Conservation (phyloP, 768 basidiomycete species). For the Postia placenta region DNA sequence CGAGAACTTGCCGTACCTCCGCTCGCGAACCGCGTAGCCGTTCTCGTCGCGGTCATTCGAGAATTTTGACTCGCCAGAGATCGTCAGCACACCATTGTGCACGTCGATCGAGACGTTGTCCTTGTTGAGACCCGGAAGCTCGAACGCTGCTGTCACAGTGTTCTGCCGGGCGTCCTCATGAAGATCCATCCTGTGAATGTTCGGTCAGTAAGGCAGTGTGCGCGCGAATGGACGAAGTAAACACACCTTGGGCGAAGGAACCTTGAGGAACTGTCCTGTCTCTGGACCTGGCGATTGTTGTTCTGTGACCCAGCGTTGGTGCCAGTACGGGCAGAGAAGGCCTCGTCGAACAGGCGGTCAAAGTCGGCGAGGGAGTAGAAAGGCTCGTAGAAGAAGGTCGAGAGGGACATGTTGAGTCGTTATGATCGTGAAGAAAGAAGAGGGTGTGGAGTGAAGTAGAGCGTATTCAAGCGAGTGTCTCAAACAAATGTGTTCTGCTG, state of each 20-base stretch:
- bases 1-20: constrained; percentile 22
- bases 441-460: not conserved
- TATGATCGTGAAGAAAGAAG: constrained; percentile 8
- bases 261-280: constrained; percentile 5
- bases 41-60: constrained; percentile 28
- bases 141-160: constrained; percentile 46
- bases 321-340: constrained; percentile 24
- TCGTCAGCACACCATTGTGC: constrained; percentile 39
- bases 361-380: constrained; percentile 33
- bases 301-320: not conserved
- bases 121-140: constrained; percentile 47
- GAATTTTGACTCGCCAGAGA: constrained; percentile 41
- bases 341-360: constrained; percentile 39
- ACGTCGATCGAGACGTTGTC: constrained; percentile 47
- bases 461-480: not conserved
- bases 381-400: constrained; percentile 36
- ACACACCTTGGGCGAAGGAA: constrained; percentile 18
- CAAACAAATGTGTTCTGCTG: not conserved
- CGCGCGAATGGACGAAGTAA: not conserved
- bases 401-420: constrained; percentile 26
- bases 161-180: constrained; percentile 42
- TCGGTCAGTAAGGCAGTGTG: not conserved
- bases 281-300: constrained; percentile 4
- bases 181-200: constrained; percentile 41
- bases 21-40: constrained; percentile 28